Base-by-base conservation (phyloP, 2,329 filamentous ascomycete species). In the Claviceps citrina region DNA sequence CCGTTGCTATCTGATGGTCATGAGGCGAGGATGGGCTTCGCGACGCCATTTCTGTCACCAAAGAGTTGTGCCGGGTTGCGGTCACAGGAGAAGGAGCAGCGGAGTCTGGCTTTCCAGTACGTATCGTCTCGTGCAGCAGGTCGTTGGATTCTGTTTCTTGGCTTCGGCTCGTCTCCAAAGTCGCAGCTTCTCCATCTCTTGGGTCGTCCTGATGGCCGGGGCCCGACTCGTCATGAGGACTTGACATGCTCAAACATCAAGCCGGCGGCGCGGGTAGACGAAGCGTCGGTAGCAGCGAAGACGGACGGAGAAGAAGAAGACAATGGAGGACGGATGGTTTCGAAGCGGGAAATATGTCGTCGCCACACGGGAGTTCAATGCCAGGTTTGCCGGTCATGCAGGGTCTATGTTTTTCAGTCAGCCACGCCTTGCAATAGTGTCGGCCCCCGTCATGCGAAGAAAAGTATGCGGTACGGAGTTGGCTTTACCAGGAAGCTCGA, bases 211-310 rank as follows among this genome's bases (percentile, higher is more conserved):
- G 38, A 44, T 45, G 39, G 42, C 41, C 40, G 44, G 43, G 31
- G 41, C 46, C 45, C 38, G 49, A 49, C 47, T 49, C 53, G 43
- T 47, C 49, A 42, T 48, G 51, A 46, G 43, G 46, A 39, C 51
- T 60, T 37, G 57, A 57, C 59, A 62, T 62, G 37, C 39, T 53
- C 44, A 31, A 39, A 48, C 48, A 54, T 54, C 36, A 45, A 34
- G 33, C 34, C 19, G 20, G 34, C 33, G 19, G 18, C 31, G 40
- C 28, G 9, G 7, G n/a, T n/a, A 15, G 18, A 24, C 31, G n/a
- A 22, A 28, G 7, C 15, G 31, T 9, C 5, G 4, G 26, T n/a
- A 5, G 26, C 9, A 24, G 20, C 13, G 9, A 31, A 30, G 10
- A 12, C 25, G 18, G 12, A 25, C 13, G 26, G 12, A 22, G 10